Evolutionary conservation across 73 alveolate species (phyloP), one percentile per base, ranked within the genome.

Genomic region (Uronychia setigera): DNA sequence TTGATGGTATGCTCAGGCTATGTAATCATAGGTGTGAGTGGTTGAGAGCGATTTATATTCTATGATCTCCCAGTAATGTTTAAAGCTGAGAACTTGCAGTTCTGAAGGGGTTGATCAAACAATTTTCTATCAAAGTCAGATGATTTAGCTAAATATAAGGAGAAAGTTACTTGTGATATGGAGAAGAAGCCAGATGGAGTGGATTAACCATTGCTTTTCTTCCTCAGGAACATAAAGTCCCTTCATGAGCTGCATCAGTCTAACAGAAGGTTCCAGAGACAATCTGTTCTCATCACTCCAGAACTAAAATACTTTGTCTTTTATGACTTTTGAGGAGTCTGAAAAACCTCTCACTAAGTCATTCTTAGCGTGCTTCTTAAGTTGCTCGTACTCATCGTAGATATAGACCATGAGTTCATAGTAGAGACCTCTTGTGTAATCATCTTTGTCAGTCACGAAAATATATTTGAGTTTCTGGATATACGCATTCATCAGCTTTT

Each of bases 251-350:
- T 86, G 67, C 58, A 46, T 33, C 32, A 93, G 35, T 58, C 97
- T 90, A 0, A 27, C 46, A 74, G 74, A 32, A 0, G 94, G 87
- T 33, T 90, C 93, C 0, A 82, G 74, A 31, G 86, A 74, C 33
- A 93, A 87, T 30, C 95, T 74, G 5, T 88, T 81, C 34, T 83
- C 86, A 58, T 89, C 92, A 75, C 93, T 79, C 95, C 97, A 93
- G 83, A 93, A 93, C 32, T 58, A 32, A 0, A 81, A n/a, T 9
- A 93, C 31, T 33, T 82, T 83, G 11, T 87, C 91, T 59, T 91
- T 85, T 32, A 90, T 77, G 0, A 79, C 83, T 60, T 87, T 83
- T 35, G 82, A 19, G 9, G 74, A 80, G 80, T 93, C 97, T 29
- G 81, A 46, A 29, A 93, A 35, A 0, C 92, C 93, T 60, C 85